A percentile compares a stretch with the other conserved stretches of the same genome.
Evolutionary conservation across 495 filamentous ascomycete species (phyloP).

Genomic region (Hypoxylon subgilvum): DNA sequence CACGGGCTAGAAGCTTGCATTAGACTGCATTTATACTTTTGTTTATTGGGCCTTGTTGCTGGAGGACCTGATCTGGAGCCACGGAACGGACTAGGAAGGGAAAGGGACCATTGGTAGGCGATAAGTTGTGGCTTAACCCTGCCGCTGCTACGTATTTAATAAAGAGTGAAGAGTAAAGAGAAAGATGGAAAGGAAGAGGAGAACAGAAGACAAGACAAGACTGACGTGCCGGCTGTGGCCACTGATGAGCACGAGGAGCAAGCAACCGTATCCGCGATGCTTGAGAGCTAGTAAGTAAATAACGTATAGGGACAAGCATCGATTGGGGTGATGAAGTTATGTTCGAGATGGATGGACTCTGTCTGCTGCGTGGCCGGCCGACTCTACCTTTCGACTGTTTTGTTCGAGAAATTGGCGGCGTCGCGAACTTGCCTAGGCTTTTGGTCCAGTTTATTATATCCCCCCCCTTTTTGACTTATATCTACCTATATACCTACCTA

Average conservation of each 20-base stretch:
- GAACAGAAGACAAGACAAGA: neutral
- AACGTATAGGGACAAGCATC: slow-evolving; percentile 19
- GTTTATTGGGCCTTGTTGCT: neutral
- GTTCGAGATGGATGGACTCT: neutral
- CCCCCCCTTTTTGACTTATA: slow-evolving; percentile 19
- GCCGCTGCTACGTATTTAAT: neutral
- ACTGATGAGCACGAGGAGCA: neutral
- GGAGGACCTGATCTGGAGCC: neutral
- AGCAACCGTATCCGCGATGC: too few relatives aligned
- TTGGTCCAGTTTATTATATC: slow-evolving; percentile 11
- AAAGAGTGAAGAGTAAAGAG: too few relatives aligned
- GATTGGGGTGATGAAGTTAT: neutral
- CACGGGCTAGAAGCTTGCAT: slow-evolving; percentile 1
- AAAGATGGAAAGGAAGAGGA: too few relatives aligned
- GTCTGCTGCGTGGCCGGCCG: neutral
- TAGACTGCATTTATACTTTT: slow-evolving; percentile 18
- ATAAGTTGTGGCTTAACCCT: too few relatives aligned
- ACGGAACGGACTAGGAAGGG: neutral
- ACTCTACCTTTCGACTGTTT: too few relatives aligned
- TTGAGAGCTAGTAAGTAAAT: slow-evolving; percentile 7
- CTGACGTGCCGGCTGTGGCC: neutral
- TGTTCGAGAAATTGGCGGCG: slow-evolving; percentile 17
- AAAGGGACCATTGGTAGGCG: slow-evolving; percentile 1
- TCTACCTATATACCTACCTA: slow-evolving; percentile 13
- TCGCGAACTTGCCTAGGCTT: slow-evolving; percentile 20